Percentiles rank a stretch among this genome's conserved stretches.
phyloP scores from a whole-genome alignment of 2,329 filamentous ascomycete species.

The Hymenoscyphus occultus region DNA sequence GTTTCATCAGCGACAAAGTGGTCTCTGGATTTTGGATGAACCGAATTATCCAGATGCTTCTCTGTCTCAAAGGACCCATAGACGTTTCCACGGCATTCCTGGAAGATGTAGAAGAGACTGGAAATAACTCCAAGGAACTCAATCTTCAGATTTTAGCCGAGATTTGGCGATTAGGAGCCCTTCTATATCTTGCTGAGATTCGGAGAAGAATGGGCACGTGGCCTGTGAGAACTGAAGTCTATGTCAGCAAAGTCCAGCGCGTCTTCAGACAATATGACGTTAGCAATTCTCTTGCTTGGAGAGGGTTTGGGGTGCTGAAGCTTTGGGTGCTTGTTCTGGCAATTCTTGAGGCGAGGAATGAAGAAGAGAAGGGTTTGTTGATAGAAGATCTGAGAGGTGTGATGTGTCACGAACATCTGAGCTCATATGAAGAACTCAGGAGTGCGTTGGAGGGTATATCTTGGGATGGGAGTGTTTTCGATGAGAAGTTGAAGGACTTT shows the following conservation, averaged over 20 bases:
- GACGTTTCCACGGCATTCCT: too few relatives aligned
- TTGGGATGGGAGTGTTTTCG: not conserved
- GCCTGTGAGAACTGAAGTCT: not conserved
- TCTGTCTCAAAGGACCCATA: not conserved
- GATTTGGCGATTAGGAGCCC: not conserved
- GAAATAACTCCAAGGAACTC: not conserved
- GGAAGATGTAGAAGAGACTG: not conserved
- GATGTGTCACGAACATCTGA: not conserved
- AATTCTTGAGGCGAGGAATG: not conserved
- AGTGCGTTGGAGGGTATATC: not conserved
- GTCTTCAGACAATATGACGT: not conserved
- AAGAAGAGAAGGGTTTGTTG: not conserved
- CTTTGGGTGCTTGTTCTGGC: not conserved
- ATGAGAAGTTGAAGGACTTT: not conserved
- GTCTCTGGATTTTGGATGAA: not conserved
- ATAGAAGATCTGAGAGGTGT: not conserved
- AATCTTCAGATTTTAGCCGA: not conserved
- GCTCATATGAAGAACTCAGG: not conserved
- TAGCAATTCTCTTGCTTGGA: not conserved
- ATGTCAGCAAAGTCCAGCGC: not conserved
- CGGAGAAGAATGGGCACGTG: not conserved
- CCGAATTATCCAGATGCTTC: not conserved
- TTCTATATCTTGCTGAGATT: not conserved
- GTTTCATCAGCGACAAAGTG: not conserved
- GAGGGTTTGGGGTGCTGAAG: not conserved